Evolutionary conservation across 1,284 basidiomycete genomes (phyloP).

Genomic region (Sanghuangporus weigelae): DNA sequence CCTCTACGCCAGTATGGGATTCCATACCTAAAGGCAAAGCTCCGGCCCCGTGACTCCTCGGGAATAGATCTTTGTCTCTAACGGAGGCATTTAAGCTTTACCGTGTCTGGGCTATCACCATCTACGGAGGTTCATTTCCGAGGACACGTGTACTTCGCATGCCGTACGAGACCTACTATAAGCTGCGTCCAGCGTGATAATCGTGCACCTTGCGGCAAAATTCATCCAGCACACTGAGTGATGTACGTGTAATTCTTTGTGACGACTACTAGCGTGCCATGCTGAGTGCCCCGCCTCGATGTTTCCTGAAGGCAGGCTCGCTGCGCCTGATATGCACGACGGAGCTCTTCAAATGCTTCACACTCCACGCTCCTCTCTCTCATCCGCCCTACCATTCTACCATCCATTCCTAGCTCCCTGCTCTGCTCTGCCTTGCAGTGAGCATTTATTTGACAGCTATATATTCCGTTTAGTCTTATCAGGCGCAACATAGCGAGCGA

Average conservation of each 20-base stretch:
- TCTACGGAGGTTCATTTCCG: constrained; percentile 1
- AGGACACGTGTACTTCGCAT: constrained; percentile 12
- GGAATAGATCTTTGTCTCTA: background rate
- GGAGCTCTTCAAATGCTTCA: constrained; percentile 11
- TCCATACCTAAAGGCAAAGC: background rate
- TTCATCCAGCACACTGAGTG: background rate
- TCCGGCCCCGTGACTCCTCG: background rate
- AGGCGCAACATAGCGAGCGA: background rate
- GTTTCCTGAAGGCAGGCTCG: constrained; percentile 16
- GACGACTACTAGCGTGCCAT: background rate
- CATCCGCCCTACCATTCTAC: background rate
- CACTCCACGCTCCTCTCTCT: background rate
- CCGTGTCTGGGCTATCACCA: background rate
- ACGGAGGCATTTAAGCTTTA: background rate
- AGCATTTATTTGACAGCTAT: background rate
- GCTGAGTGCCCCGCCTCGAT: constrained; percentile 10
- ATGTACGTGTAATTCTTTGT: background rate
- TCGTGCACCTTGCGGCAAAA: background rate
- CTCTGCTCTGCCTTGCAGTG: background rate
- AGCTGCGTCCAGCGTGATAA: constrained; percentile 2
- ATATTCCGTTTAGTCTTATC: background rate
- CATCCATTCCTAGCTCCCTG: background rate
- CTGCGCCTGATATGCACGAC: constrained; percentile 15
- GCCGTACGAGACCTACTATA: background rate
- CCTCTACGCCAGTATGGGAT: background rate